A percentile compares a stretch with the other conserved stretches of the same genome.
These are phyloP conservation scores for Lentinula sp. DNA, from an alignment of 768 basidiomycete species.

Conservation along the genomic window DNA sequence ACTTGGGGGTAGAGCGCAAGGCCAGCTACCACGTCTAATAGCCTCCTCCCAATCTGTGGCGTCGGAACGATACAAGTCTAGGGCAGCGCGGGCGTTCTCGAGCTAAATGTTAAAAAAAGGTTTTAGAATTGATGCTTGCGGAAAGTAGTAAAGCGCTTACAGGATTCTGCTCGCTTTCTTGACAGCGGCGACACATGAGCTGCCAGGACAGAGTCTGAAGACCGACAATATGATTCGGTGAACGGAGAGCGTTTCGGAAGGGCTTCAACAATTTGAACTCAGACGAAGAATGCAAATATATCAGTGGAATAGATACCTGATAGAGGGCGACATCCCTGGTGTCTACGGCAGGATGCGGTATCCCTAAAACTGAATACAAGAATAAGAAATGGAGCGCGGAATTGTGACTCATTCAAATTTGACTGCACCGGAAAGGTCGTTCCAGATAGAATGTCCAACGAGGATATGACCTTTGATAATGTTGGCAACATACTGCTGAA, in stretches of 20 bases:
- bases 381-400: constrained; percentile 3
- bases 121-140: constrained; percentile 4
- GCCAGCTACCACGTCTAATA: constrained; percentile 62
- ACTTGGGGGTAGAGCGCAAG: constrained; percentile 68
- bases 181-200: constrained; percentile 73
- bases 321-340: constrained; percentile 82
- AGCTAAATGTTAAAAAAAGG: constrained; percentile 40
- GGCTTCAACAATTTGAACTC: constrained; percentile 34
- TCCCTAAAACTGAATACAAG: constrained; percentile 56
- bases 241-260: constrained; percentile 65
- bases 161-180: constrained; percentile 66
- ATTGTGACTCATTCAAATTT: not conserved
- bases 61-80: constrained; percentile 53
- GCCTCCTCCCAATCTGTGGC: constrained; percentile 61
- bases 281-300: not conserved
- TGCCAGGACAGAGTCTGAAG: constrained; percentile 79
- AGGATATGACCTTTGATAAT: constrained; percentile 66
- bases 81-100: constrained; percentile 66
- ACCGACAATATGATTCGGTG: constrained; percentile 63
- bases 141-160: constrained; percentile 36
- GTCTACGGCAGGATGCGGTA: constrained; percentile 70
- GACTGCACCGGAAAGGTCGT: constrained; percentile 66
- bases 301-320: constrained; percentile 26
- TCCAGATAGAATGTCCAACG: constrained; percentile 76
- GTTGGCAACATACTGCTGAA: constrained; percentile 62